Conservation (phyloP, 805 yeast genomes). For the Saccharomyces jurei region DNA sequence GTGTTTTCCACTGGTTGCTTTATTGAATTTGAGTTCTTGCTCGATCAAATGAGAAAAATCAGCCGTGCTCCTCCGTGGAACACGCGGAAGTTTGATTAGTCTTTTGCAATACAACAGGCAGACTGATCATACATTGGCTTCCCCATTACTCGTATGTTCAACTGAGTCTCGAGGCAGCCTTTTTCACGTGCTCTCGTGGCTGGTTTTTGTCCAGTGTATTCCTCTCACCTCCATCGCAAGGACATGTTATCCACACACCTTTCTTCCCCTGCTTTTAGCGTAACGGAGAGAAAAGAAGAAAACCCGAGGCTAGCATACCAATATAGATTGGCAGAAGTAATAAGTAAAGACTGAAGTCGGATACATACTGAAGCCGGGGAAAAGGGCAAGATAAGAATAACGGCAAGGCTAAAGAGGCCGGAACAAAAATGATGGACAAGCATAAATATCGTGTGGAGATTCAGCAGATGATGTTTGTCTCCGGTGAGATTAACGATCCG, state of each 20-base stretch:
- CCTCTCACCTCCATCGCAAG: neutral
- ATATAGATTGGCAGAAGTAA: neutral
- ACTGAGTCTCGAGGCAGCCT: no score
- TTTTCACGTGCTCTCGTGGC: neutral
- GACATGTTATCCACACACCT: neutral
- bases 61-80: no score
- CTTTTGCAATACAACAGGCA: no score
- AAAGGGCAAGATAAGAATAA: neutral
- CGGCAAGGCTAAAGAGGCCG: neutral
- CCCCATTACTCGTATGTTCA: no score
- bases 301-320: neutral
- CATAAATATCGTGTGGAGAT: constrained; percentile 84
- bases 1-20: neutral
- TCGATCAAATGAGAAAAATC: no score
- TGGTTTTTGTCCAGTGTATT: neutral
- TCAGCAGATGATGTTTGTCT: constrained; percentile 98
- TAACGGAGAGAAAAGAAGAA: neutral
- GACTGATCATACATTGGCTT: no score
- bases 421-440: constrained; percentile 31
- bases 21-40: no score
- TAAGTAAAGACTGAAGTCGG: neutral
- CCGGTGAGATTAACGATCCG: constrained; percentile 91
- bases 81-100: no score
- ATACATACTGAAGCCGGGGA: neutral
- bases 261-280: neutral